Percentiles rank a stretch among this genome's conserved stretches.
Evolutionary conservation across 2,329 filamentous ascomycete species (phyloP).

Genomic region (Paecilomyces sp.): DNA sequence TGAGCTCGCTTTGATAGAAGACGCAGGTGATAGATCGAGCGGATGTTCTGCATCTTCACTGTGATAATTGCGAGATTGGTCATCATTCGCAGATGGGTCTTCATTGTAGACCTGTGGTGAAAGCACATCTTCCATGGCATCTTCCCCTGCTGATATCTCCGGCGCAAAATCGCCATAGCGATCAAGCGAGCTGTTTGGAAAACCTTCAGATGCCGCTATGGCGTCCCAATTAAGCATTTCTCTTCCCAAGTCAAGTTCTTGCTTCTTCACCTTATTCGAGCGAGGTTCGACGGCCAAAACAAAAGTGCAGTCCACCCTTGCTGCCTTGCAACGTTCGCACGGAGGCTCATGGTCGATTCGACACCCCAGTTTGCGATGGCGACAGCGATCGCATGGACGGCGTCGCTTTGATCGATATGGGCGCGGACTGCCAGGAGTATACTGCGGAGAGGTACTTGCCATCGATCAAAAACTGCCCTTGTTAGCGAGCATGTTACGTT

Average conservation of each 20-base stretch:
- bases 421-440: conserved; percentile 4
- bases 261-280: conserved; percentile 12
- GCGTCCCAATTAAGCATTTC: conserved; percentile 5
- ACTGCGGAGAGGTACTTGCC: background rate
- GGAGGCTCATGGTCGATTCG: conserved; percentile 6
- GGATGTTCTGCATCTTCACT: conserved; percentile 12
- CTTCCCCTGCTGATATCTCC: background rate
- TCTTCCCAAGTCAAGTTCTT: conserved; percentile 3
- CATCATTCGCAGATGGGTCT: conserved; percentile 3
- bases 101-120: background rate
- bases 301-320: conserved; percentile 18
- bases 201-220: background rate
- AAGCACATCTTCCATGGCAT: background rate
- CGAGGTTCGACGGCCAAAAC: conserved; percentile 9
- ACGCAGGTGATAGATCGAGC: conserved; percentile 2
- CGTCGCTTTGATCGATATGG: conserved; percentile 28
- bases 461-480: background rate
- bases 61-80: conserved; percentile 3
- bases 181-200: background rate
- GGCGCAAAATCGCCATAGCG: background rate
- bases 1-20: conserved; percentile 16
- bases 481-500: background rate
- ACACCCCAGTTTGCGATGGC: conserved; percentile 23
- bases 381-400: conserved; percentile 26
- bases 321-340: conserved; percentile 18